Conservation (phyloP, 2,329 filamentous ascomycete species). For the Emericellopsis atlantica region DNA sequence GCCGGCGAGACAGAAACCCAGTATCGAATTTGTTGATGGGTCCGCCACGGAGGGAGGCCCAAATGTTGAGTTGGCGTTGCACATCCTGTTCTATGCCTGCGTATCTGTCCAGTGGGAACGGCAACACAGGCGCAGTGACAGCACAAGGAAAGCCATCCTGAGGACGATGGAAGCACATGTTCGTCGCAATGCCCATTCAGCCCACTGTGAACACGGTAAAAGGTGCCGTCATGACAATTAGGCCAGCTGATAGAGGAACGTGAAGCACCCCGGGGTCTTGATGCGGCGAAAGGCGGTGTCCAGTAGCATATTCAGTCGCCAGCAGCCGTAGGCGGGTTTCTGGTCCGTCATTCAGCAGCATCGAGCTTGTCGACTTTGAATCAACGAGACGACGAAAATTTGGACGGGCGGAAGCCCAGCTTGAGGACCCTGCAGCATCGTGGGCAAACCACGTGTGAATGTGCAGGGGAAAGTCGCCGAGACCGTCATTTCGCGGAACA, state of each 20-base stretch:
- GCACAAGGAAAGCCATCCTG: constrained; percentile 22
- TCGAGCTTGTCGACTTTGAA: too few relatives aligned
- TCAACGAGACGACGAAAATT: too few relatives aligned
- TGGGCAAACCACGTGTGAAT: too few relatives aligned
- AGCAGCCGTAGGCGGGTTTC: too few relatives aligned
- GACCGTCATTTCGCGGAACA: too few relatives aligned
- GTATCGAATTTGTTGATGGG: constrained; percentile 13
- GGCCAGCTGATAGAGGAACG: constrained; percentile 15
- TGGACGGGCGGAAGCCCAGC: too few relatives aligned
- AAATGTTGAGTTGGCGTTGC: constrained; percentile 3
- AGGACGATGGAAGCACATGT: not conserved
- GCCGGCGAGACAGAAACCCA: constrained; percentile 22
- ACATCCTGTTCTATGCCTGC: constrained; percentile 10
- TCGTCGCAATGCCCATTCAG: not conserved
- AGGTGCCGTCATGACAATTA: constrained; percentile 18
- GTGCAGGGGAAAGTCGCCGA: too few relatives aligned
- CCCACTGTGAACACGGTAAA: constrained; percentile 20
- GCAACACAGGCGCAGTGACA: constrained; percentile 19
- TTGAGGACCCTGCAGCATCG: too few relatives aligned
- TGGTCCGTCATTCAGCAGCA: too few relatives aligned
- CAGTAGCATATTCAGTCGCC: too few relatives aligned
- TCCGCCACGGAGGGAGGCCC: not conserved
- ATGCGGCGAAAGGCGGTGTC: not conserved
- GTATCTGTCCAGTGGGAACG: constrained; percentile 14
- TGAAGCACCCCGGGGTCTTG: constrained; percentile 15